Evolutionary conservation across 495 filamentous ascomycete species (phyloP).

Genomic region (Neurospora sp.): DNA sequence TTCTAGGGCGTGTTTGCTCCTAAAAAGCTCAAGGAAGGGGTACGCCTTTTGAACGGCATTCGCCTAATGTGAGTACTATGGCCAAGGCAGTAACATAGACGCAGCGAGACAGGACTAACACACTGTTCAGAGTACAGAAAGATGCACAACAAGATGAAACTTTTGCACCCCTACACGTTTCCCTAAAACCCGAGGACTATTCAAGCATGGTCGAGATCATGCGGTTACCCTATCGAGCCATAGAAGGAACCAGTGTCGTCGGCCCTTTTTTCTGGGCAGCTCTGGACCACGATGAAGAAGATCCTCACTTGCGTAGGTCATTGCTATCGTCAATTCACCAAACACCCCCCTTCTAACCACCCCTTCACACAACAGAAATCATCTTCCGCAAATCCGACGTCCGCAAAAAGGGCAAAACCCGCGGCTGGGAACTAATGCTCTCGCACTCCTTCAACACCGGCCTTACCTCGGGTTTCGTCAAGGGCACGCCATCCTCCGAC

Average conservation of each 20-base stretch:
- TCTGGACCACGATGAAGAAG: constrained; percentile 39
- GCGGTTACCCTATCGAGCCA: constrained; percentile 39
- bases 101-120: background rate
- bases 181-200: constrained; percentile 30
- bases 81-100: background rate
- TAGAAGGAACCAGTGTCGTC: constrained; percentile 41
- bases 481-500: constrained; percentile 43
- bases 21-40: constrained; percentile 26
- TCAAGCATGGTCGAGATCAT: constrained; percentile 30
- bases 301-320: constrained; percentile 37
- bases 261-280: constrained; percentile 49
- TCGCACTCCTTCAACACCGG: constrained; percentile 40
- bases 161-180: constrained; percentile 38
- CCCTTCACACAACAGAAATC: constrained; percentile 30
- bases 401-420: constrained; percentile 45
- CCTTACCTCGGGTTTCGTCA: constrained; percentile 43
- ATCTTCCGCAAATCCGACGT: constrained; percentile 48
- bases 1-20: constrained; percentile 40
- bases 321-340: no score
- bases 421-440: constrained; percentile 50
- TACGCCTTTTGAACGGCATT: constrained; percentile 32
- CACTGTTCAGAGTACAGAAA: constrained; percentile 34
- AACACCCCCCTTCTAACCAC: background rate
- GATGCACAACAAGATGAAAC: constrained; percentile 41
- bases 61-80: constrained; percentile 35